Evolutionary conservation across 1,139 yeast species (phyloP).

Genomic region (Pichia sp.): DNA sequence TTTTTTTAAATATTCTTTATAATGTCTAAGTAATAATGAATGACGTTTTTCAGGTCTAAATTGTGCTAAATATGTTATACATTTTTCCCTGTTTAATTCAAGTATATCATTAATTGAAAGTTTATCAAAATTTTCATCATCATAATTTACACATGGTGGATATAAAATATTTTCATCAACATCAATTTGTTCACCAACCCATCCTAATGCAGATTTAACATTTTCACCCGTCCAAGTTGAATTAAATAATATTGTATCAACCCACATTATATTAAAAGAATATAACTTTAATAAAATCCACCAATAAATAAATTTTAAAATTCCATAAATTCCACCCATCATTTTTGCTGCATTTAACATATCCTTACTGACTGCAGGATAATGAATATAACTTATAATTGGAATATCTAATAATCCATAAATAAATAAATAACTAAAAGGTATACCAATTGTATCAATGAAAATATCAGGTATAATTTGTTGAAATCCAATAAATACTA

Average conservation of each 20-base stretch:
- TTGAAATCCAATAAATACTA: constrained; percentile 66
- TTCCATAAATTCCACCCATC: constrained; percentile 20
- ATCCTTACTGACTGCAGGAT: constrained; percentile 83
- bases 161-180: constrained; percentile 45
- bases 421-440: constrained; percentile 71
- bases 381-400: constrained; percentile 82
- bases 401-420: constrained; percentile 57
- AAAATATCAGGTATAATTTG: constrained; percentile 81
- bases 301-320: constrained; percentile 71
- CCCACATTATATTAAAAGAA: constrained; percentile 58
- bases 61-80: constrained; percentile 78
- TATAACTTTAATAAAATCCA: constrained; percentile 53
- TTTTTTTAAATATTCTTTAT: constrained; percentile 48
- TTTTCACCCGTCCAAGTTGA: constrained; percentile 91
- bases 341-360: constrained; percentile 57
- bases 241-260: constrained; percentile 65
- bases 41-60: constrained; percentile 96
- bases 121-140: constrained; percentile 15
- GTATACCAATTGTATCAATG: constrained; percentile 92
- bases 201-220: constrained; percentile 53
- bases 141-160: constrained; percentile 41
- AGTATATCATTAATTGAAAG: constrained; percentile 15
- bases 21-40: constrained; percentile 57
- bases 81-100: constrained; percentile 34
- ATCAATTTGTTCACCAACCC: constrained; percentile 13